Percentiles rank a stretch among this genome's conserved stretches.
Conservation (phyloP, 2,329 filamentous ascomycete species). For the Dendryphion nanum region DNA sequence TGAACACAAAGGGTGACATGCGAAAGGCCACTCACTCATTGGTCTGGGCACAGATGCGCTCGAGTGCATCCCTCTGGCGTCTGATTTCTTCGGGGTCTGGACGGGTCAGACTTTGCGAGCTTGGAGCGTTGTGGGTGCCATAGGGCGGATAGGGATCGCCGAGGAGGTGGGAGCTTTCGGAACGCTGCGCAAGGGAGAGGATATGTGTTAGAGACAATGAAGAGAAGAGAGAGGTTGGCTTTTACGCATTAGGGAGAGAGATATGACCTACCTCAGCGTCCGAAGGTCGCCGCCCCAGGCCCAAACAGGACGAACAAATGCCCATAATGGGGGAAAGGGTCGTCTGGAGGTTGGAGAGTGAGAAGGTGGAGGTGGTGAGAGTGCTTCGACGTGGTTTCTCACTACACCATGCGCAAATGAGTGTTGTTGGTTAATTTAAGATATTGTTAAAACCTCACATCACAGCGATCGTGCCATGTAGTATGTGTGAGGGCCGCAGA, state of each 20-base stretch:
- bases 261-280: slow-evolving; percentile 42
- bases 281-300: slow-evolving; percentile 43
- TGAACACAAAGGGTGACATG: slow-evolving; percentile 1
- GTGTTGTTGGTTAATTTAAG: no score
- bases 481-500: no score
- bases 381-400: no score
- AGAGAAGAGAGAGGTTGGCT: no score
- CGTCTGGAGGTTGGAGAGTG: background rate
- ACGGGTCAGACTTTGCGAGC: slow-evolving; percentile 37
- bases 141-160: slow-evolving; percentile 46
- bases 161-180: slow-evolving; percentile 48
- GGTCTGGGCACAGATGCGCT: slow-evolving; percentile 50
- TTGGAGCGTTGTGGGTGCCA: slow-evolving; percentile 36
- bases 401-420: no score
- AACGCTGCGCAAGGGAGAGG: slow-evolving; percentile 37
- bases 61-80: slow-evolving; percentile 48
- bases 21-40: slow-evolving; percentile 50
- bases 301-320: slow-evolving; percentile 50
- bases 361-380: background rate
- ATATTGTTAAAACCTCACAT: no score
- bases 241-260: slow-evolving; percentile 3
- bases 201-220: no score
- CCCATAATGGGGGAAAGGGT: slow-evolving; percentile 42
- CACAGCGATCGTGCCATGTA: no score
- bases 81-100: slow-evolving; percentile 50